Percentiles rank a stretch among this genome's conserved stretches.
phyloP scores from a whole-genome alignment of 768 basidiomycete genomes.

The Ramaria sp. region DNA sequence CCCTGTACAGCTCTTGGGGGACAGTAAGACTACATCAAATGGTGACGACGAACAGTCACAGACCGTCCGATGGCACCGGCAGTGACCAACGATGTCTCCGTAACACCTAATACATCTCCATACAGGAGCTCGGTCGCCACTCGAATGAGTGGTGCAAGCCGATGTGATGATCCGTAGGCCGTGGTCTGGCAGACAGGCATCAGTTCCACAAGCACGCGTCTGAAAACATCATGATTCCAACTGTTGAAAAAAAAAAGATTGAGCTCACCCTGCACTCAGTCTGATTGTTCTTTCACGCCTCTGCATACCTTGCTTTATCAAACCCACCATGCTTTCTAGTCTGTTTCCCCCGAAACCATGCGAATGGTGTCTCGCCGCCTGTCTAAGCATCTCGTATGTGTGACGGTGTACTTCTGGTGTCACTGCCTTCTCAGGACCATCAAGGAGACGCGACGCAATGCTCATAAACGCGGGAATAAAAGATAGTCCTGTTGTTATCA shows the following conservation, averaged over 20 bases:
- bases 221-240: conserved; percentile 15
- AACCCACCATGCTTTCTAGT: conserved; percentile 23
- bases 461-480: conserved; percentile 23
- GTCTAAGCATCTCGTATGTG: conserved; percentile 30
- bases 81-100: conserved; percentile 56
- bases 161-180: conserved; percentile 21
- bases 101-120: conserved; percentile 32
- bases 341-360: conserved; percentile 11
- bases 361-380: conserved; percentile 33
- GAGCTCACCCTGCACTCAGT: conserved; percentile 55
- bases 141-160: conserved; percentile 32
- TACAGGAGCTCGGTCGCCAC: conserved; percentile 41
- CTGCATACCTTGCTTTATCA: conserved; percentile 38
- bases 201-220: conserved; percentile 39
- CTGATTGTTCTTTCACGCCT: conserved; percentile 51
- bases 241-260: not conserved
- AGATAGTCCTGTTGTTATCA: not conserved
- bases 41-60: not conserved
- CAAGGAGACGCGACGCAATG: conserved; percentile 31
- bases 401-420: conserved; percentile 35
- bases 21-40: not conserved
- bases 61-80: conserved; percentile 46
- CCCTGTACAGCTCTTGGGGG: conserved; percentile 33
- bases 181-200: conserved; percentile 31
- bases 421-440: conserved; percentile 37